Base-by-base conservation (phyloP, 2,329 filamentous ascomycete genomes). In the Lecanoromycetidae sp. region DNA sequence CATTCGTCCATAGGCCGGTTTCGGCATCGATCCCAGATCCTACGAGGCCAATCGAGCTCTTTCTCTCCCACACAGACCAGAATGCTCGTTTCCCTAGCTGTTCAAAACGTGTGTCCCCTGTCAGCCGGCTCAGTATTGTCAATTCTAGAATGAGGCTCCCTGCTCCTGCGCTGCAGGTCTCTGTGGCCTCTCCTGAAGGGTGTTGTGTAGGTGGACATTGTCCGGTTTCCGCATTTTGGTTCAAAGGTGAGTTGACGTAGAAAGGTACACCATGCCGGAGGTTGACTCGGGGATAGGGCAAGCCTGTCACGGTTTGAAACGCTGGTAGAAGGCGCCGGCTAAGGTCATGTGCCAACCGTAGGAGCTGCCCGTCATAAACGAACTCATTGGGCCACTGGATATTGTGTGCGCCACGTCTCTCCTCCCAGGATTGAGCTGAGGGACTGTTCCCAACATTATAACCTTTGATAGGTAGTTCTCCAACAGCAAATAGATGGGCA, bases 91-190 rank as follows among this genome's bases (percentile, higher is more conserved):
- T 96, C 1, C 86, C 90, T 13, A 85, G 74, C 58, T 84, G 79
- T 63, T 98, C 91, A 57, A 94, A 98, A n/a, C 84, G 78, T 8
- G 74, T 69, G 60, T 96, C 86, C 9, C 85, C 87, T 0, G 87
- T 93, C 38, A 98, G 71, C 20, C 91, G 78, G 58, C 87, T 95
- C 38, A 98, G 71, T 0, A 88, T 86, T 0, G 87, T 85, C 56
- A 96, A 94, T 61, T 98, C 91, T 1, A 98, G 74, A 2, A 95
- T 86, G 22, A 98, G 71, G 62, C 88, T 96, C 45, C 88, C 91
- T n/a, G 91, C 91, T 35, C 91, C 91, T 1, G 91, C 91, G 60
- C 87, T 94, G 66, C 91, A 98, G 0, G 87, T 98, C 66, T 96
- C 91, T 0, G 91, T 96, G 38, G 93, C 82, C 62, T 98, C 90